These are phyloP conservation scores for Vachellia collinsii DNA, from an alignment of 306 rosid species.

Conservation along the genomic window DNA sequence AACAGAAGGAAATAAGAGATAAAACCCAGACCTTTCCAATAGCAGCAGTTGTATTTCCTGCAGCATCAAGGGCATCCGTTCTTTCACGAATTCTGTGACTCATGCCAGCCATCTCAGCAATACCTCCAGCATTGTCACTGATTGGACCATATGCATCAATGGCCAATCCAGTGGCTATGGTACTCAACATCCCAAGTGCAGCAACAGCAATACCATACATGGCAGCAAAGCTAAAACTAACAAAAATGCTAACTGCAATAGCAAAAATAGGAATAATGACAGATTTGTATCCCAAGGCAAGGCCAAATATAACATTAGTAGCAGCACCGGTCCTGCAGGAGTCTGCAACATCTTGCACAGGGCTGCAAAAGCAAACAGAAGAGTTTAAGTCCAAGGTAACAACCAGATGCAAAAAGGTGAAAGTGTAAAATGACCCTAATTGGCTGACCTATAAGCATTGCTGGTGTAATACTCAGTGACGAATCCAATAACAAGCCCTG, in stretches of 20 bases:
- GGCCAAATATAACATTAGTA: slow-evolving; percentile 76
- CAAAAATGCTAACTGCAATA: slow-evolving; percentile 61
- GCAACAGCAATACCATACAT: slow-evolving; percentile 73
- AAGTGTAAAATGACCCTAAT: background rate
- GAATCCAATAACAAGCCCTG: slow-evolving; percentile 52
- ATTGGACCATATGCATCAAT: slow-evolving; percentile 64
- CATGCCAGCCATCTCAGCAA: slow-evolving; percentile 80
- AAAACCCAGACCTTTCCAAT: slow-evolving; percentile 57
- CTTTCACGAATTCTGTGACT: slow-evolving; percentile 71
- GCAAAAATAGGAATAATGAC: slow-evolving; percentile 74
- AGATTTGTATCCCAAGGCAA: slow-evolving; percentile 81
- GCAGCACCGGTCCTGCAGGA: slow-evolving; percentile 78
- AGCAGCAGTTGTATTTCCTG: slow-evolving; percentile 69
- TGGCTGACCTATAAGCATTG: slow-evolving; percentile 66
- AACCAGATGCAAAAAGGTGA: background rate
- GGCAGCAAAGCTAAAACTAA: slow-evolving; percentile 73
- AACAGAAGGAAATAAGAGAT: background rate
- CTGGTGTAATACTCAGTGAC: slow-evolving; percentile 75
- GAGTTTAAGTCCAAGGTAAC: background rate
- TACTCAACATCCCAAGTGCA: slow-evolving; percentile 77
- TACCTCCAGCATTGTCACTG: slow-evolving; percentile 78
- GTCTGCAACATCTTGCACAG: slow-evolving; percentile 78
- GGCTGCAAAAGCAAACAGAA: slow-evolving; percentile 44
- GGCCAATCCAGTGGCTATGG: slow-evolving; percentile 32
- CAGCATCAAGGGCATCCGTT: slow-evolving; percentile 43